Evolutionary conservation across 2,329 filamentous ascomycete genomes (phyloP), one percentile per base, ranked within the genome.

Genomic region (Arthrobotrys entomopaga): DNA sequence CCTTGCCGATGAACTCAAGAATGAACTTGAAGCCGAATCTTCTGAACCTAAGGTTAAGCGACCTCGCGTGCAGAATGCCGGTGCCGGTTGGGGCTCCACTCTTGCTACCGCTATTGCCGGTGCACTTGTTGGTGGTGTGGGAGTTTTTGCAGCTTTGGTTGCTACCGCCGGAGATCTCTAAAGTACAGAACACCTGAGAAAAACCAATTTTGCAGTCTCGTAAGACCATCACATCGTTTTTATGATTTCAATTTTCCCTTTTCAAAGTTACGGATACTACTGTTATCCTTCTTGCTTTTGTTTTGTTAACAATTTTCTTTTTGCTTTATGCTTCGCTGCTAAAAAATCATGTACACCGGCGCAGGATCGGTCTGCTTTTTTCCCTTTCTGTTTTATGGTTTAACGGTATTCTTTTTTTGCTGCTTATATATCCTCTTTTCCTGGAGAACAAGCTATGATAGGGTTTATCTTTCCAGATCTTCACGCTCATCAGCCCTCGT

Each of bases 111-210:
- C 81, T 54, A 76, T 82, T 29, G 81, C 81, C 61, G 81, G 81
- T 34, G 79, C 79, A 13, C 79, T 80, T 64, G 79, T 80, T 64
- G 80, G 80, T 43, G 80, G 77, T 76, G 77, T 79, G 40, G 80
- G 80, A 20, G 77, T 82, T 26, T 82, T 83, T 73, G 80, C 80
- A 11, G 77, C 79, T 49, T 76, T 83, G 59, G 81, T 82, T 58
- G 81, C 80, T 53, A 82, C 81, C 48, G 81, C 82, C 56, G 80
- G 80, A 7, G 79, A 82, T 46, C 58, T 71, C 2, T 76, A 46
- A 67, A 29, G 29, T 26, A 34, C 29, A 7, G 42, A n/a, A 48
- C 11, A 19, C 42, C 19, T 19, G 38, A 34, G 10, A 8, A 34
- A 34, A 34, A 6, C 29, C n/a, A n/a, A n/a, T n/a, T n/a, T n/a